Percentiles rank a stretch among this genome's conserved stretches.
phyloP scores from a whole-genome alignment of 306 rosid genomes.

The Ormosia emarginata region DNA sequence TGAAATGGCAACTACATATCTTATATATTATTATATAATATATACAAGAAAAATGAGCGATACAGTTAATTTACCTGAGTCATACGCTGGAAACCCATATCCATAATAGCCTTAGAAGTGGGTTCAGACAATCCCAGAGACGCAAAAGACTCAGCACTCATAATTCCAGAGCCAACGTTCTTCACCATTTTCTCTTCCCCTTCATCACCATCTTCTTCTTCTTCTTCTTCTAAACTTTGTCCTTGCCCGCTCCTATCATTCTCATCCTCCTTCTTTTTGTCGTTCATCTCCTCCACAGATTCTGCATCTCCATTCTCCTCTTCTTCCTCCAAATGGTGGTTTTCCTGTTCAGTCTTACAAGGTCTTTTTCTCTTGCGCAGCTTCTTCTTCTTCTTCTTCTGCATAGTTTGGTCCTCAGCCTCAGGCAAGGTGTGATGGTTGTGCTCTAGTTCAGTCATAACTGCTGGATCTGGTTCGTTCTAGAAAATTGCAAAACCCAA shows the following conservation, averaged over 20 bases:
- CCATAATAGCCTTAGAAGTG: slow-evolving; percentile 57
- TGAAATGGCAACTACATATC: background rate
- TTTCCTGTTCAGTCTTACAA: slow-evolving; percentile 19
- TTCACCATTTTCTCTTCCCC: slow-evolving; percentile 16
- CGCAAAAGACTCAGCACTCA: slow-evolving; percentile 52
- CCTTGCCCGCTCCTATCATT: background rate
- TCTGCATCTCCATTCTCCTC: slow-evolving; percentile 1
- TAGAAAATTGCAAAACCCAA: background rate
- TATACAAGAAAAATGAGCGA: background rate
- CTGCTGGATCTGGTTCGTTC: background rate
- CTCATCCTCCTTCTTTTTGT: background rate
- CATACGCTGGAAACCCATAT: slow-evolving; percentile 57
- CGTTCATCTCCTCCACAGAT: slow-evolving; percentile 2
- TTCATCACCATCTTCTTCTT: slow-evolving; percentile 15
- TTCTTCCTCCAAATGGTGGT: background rate
- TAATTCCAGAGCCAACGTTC: slow-evolving; percentile 48
- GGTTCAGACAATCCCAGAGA: slow-evolving; percentile 61
- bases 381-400: slow-evolving; percentile 35
- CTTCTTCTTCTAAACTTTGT: background rate
- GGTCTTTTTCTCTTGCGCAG: slow-evolving; percentile 51
- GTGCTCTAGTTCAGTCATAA: slow-evolving; percentile 40
- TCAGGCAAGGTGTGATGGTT: background rate
- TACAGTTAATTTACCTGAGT: slow-evolving; percentile 57
- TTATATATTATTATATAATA: background rate
- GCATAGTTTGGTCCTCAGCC: slow-evolving; percentile 31